These are phyloP conservation scores for Isoetes engelmannii DNA, from an alignment of 83 land plant genomes.

Conservation along the genomic window DNA sequence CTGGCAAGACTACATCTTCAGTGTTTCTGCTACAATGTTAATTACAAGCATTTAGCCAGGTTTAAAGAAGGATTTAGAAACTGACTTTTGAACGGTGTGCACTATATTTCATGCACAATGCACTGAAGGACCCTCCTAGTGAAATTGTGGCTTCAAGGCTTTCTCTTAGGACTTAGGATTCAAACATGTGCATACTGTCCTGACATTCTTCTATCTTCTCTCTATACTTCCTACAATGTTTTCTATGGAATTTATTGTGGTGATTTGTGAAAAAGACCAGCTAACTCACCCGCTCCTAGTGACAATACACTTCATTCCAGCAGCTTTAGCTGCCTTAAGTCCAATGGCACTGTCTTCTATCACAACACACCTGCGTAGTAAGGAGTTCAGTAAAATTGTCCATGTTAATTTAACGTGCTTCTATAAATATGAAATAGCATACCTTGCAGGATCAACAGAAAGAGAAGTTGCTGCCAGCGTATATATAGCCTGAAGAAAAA, in stretches of 20 bases:
- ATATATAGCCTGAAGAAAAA: slow-evolving; percentile 69
- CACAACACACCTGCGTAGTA: slow-evolving; percentile 68
- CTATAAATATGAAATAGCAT: not conserved
- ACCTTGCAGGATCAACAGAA: slow-evolving; percentile 75
- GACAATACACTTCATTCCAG: slow-evolving; percentile 91
- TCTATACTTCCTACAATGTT: not conserved
- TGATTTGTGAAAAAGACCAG: not conserved
- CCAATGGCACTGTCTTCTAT: slow-evolving; percentile 95
- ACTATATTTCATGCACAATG: no score
- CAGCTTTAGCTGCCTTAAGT: slow-evolving; percentile 88
- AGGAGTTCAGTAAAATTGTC: not conserved
- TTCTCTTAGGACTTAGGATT: no score
- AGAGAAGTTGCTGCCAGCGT: slow-evolving; percentile 63
- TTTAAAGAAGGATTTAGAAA: no score
- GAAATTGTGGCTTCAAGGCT: not conserved
- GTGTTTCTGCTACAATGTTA: no score
- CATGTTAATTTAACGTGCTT: not conserved
- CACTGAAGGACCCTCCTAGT: no score
- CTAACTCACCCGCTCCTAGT: slow-evolving; percentile 84
- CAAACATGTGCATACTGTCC: not conserved
- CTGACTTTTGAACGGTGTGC: no score
- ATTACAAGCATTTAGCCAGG: no score
- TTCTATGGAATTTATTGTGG: not conserved
- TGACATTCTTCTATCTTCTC: not conserved
- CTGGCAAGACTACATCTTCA: no score